Conservation (phyloP, 306 rosid species). For the Prunus mume region DNA sequence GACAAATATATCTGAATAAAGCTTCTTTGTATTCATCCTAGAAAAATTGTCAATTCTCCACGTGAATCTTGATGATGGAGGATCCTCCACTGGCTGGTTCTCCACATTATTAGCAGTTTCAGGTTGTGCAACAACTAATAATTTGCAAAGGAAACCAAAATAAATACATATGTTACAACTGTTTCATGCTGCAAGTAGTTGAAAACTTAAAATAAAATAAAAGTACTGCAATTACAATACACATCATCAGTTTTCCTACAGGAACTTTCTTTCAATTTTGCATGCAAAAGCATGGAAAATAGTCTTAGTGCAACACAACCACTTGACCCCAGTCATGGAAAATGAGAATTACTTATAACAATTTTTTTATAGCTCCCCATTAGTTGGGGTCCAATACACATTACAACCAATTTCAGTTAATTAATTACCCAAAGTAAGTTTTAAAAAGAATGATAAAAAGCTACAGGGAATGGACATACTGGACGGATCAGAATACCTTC, state of each 20-base stretch:
- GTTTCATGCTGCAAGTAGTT: background rate
- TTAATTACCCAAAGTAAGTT: background rate
- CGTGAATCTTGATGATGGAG: slow-evolving; percentile 66
- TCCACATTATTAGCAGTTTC: slow-evolving; percentile 64
- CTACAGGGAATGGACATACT: background rate
- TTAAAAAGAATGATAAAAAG: background rate
- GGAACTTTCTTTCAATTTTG: background rate
- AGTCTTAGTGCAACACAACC: background rate
- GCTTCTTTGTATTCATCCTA: slow-evolving; percentile 65
- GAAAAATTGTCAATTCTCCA: slow-evolving; percentile 86
- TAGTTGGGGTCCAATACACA: slow-evolving; percentile 21
- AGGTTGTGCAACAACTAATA: slow-evolving; percentile 61
- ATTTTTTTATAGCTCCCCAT: background rate
- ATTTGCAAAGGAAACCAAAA: slow-evolving; percentile 22
- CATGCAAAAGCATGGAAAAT: background rate
- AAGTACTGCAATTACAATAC: background rate
- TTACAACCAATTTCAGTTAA: slow-evolving; percentile 7
- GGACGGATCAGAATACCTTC: slow-evolving; percentile 58
- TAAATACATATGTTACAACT: background rate
- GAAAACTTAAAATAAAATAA: background rate
- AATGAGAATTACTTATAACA: slow-evolving; percentile 14
- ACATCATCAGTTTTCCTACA: background rate
- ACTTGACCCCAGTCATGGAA: background rate
- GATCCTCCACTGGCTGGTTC: slow-evolving; percentile 76
- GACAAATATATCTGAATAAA: slow-evolving; percentile 64